phyloP scores from a whole-genome alignment of 805 yeast genomes.

The Suhomyces faveliae region DNA sequence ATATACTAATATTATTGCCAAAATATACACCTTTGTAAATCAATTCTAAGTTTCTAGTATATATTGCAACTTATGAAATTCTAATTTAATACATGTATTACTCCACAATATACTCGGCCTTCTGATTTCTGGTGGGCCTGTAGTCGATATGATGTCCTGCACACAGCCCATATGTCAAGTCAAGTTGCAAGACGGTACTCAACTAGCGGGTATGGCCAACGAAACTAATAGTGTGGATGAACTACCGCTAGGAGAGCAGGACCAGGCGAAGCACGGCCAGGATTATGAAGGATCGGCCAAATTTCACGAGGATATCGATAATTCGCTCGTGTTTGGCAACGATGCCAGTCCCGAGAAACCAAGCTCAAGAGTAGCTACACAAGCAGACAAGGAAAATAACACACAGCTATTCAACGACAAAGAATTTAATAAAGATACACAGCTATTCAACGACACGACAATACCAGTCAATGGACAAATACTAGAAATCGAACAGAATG shows the following conservation, averaged over 20 bases:
- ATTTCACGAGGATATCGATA: constrained; percentile 16
- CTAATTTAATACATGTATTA: too few relatives aligned
- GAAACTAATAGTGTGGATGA: neutral
- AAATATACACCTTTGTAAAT: too few relatives aligned
- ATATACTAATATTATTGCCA: too few relatives aligned
- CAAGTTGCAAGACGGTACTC: neutral
- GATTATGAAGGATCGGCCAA: neutral
- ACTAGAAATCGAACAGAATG: neutral
- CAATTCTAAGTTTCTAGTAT: too few relatives aligned
- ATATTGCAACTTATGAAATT: too few relatives aligned
- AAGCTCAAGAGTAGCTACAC: neutral
- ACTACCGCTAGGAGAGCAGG: neutral
- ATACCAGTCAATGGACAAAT: too few relatives aligned
- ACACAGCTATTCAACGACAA: neutral
- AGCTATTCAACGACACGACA: neutral
- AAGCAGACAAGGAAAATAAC: neutral
- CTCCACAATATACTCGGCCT: too few relatives aligned
- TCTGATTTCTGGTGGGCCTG: too few relatives aligned
- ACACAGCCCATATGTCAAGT: neutral
- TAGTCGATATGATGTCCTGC: neutral
- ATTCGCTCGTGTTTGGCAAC: constrained; percentile 33
- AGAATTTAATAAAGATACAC: neutral
- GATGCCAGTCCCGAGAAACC: constrained; percentile 6
- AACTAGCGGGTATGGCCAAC: neutral
- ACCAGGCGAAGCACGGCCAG: neutral